Evolutionary conservation across 495 filamentous ascomycete genomes (phyloP), one percentile per base, ranked within the genome.

Genomic region (Aspergillus leporis): DNA sequence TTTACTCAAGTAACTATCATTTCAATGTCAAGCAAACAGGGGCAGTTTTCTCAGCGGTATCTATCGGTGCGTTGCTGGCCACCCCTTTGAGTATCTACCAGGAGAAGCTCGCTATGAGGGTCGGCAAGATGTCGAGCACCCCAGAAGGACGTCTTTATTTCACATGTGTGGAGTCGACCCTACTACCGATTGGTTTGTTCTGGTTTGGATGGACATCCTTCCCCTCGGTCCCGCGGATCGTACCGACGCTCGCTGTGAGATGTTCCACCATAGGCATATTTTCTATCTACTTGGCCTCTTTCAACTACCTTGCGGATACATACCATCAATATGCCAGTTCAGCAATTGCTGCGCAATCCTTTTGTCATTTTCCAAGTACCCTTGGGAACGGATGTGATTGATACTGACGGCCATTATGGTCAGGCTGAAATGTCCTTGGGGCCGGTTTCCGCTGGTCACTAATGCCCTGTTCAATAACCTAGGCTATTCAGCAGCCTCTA

Each of bases 291-390:
- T 78, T 98, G 6, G 90, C 93, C 1, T 87, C 90, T 0, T 97
- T 97, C 76, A 98, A 97, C 65, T 97, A 97, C 62, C 81, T 97
- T 13, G 92, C 92, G 16, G 93, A 97, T 70, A 88, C 84, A 3
- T 98, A 96, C 69, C 88, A 91, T 67, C 78, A 82, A 0, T 96
- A 91, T 64, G 91, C 93, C 2, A 90, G 86, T 55, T 94, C 89
- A 10, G 93, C 93, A 3, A 77, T 97, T 47, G 93, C 93, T 1
- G 92, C 92, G 13, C 93, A 97, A 73, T 87, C 83, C 4, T 93
- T 90, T 64, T 87, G 84, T 79, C 93, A 81, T 98, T 8, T 95
- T 91, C 70, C 92, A 92, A 67, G 83, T 87, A 51, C 95, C 91
- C 68, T 70, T 93, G 47, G 85, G 88, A 56, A 84, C 83, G 54